phyloP scores from a whole-genome alignment of 139 green algal species.

The Tetraselmis striata region DNA sequence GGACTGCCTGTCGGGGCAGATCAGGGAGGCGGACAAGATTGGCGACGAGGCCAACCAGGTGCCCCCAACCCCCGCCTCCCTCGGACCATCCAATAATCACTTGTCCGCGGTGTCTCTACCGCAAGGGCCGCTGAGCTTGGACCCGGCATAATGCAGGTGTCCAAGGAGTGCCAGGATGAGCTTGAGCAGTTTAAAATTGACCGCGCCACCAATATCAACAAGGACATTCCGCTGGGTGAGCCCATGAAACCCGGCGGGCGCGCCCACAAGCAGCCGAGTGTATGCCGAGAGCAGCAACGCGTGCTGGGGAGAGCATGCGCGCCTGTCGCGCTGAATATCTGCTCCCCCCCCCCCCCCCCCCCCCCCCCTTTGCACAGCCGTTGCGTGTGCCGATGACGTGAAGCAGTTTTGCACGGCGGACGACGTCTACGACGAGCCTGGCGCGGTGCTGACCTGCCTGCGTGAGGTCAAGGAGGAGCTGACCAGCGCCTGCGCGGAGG shows the following conservation, averaged over 20 bases:
- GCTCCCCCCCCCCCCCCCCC: no score
- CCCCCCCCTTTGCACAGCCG: slow-evolving; percentile 24
- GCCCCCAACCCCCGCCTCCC: no score
- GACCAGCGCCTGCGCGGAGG: slow-evolving; percentile 29
- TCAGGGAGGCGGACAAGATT: slow-evolving; percentile 16
- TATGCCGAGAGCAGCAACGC: slow-evolving; percentile 56
- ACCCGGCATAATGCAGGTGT: slow-evolving; percentile 35
- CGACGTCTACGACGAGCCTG: slow-evolving; percentile 19
- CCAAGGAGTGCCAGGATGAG: slow-evolving; percentile 54
- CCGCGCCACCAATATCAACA: slow-evolving; percentile 69
- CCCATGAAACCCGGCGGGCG: no score
- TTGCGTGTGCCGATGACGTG: slow-evolving; percentile 61
- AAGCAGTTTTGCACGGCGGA: slow-evolving; percentile 50
- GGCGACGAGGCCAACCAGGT: not conserved
- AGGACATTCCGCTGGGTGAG: slow-evolving; percentile 65
- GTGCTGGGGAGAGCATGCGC: no score
- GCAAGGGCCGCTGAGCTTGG: no score
- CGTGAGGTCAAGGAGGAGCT: slow-evolving; percentile 48
- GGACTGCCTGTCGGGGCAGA: slow-evolving; percentile 55
- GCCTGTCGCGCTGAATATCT: no score
- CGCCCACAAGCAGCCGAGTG: slow-evolving; percentile 39
- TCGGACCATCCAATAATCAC: no score
- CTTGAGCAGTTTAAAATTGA: slow-evolving; percentile 61
- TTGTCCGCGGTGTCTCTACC: no score
- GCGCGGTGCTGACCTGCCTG: slow-evolving; percentile 57